Evolutionary conservation across 192 early-diverging fungal genomes (phyloP).

Genomic region (Coemansia sp.): DNA sequence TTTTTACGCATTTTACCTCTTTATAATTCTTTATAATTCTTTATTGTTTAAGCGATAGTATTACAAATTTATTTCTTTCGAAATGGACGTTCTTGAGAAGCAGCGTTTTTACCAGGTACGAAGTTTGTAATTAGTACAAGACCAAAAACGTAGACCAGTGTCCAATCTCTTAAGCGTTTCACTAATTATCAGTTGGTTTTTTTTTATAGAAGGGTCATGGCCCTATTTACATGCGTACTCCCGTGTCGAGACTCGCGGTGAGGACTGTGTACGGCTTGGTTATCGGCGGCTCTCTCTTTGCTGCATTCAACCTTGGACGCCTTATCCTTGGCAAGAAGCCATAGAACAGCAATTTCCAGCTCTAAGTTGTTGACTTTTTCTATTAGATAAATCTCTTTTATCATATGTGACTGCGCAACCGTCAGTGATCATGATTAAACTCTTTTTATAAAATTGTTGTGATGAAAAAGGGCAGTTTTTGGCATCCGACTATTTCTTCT

Average conservation of each 20-base stretch:
- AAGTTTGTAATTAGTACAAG: not conserved
- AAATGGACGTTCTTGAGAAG: slow-evolving; percentile 49
- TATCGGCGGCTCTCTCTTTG: slow-evolving; percentile 24
- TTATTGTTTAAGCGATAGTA: not conserved
- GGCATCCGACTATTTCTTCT: not conserved
- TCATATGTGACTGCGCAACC: not conserved
- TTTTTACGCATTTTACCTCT: too few species aligned
- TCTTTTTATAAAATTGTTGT: not conserved
- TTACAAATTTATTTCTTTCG: not conserved
- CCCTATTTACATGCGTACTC: slow-evolving; percentile 51
- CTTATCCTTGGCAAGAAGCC: slow-evolving; percentile 44
- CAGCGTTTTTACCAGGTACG: slow-evolving; percentile 61
- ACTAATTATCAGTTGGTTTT: not conserved
- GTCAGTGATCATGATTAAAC: not conserved
- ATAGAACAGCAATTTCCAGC: slow-evolving; percentile 2
- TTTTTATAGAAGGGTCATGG: slow-evolving; percentile 42
- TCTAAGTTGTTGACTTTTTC: not conserved
- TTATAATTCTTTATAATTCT: slow-evolving; percentile 1
- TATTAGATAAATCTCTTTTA: not conserved
- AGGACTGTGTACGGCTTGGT: slow-evolving; percentile 30
- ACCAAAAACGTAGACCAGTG: not conserved
- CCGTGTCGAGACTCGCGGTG: slow-evolving; percentile 28
- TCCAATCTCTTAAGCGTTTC: not conserved
- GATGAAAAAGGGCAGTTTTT: not conserved
- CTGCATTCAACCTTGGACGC: slow-evolving; percentile 29